Conservation (phyloP, 2,329 filamentous ascomycete genomes). For the Phialophora verrucosa region DNA sequence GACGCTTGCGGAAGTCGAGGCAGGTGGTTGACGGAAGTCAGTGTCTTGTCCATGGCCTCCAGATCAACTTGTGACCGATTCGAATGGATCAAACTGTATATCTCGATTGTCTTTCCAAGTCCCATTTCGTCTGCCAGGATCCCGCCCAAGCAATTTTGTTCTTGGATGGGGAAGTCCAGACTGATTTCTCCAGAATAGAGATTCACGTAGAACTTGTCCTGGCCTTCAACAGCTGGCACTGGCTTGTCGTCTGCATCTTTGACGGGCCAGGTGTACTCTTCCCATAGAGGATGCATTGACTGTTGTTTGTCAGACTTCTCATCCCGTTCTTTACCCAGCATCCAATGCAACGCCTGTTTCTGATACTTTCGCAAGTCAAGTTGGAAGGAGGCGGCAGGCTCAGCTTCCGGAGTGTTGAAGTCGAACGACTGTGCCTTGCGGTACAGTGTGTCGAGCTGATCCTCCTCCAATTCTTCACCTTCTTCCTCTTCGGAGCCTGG, state of each 20-base stretch:
- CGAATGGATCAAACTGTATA: slow-evolving; percentile 90
- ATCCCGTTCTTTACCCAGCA: slow-evolving; percentile 90
- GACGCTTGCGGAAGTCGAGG: slow-evolving; percentile 66
- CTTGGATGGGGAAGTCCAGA: slow-evolving; percentile 87
- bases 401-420: slow-evolving; percentile 84
- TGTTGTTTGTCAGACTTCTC: slow-evolving; percentile 71
- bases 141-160: slow-evolving; percentile 92
- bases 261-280: slow-evolving; percentile 87
- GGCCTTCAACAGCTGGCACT: slow-evolving; percentile 67
- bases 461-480: slow-evolving; percentile 88
- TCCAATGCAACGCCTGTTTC: slow-evolving; percentile 94
- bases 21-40: slow-evolving; percentile 63
- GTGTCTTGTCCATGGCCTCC: slow-evolving; percentile 43
- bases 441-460: slow-evolving; percentile 91
- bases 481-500: slow-evolving; percentile 75
- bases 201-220: slow-evolving; percentile 88
- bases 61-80: slow-evolving; percentile 67
- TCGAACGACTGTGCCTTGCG: slow-evolving; percentile 97
- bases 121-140: slow-evolving; percentile 97
- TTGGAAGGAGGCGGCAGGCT: slow-evolving; percentile 79
- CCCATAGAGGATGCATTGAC: slow-evolving; percentile 97
- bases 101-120: slow-evolving; percentile 96
- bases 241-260: slow-evolving; percentile 86
- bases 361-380: slow-evolving; percentile 90
- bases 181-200: slow-evolving; percentile 95